These are phyloP conservation scores for Geotrichum aggregatum DNA, from an alignment of 1,139 yeast genomes.

Conservation along the genomic window DNA sequence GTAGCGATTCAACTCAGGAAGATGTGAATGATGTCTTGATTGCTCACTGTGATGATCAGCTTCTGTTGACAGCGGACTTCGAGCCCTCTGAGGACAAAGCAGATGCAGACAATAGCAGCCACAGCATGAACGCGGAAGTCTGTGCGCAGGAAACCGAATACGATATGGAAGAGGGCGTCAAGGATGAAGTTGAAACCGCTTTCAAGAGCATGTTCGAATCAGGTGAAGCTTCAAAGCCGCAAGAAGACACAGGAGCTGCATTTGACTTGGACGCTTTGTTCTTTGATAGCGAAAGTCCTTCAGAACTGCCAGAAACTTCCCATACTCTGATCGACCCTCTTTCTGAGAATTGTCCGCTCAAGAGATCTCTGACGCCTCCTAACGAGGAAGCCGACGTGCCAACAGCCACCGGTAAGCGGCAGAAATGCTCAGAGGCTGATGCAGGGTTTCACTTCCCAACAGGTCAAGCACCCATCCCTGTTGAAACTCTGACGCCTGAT, in stretches of 20 bases:
- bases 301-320: neutral
- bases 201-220: neutral
- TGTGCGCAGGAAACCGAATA: too few species aligned
- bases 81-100: neutral
- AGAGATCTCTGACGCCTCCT: constrained; percentile 6
- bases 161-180: too few species aligned
- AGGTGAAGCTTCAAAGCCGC: neutral
- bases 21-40: constrained; percentile 1
- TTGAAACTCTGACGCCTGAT: constrained; percentile 16
- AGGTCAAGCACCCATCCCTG: neutral
- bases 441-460: constrained; percentile 4
- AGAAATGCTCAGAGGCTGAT: neutral
- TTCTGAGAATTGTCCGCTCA: neutral
- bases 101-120: too few species aligned
- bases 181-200: neutral
- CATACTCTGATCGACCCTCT: neutral
- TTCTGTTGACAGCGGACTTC: neutral
- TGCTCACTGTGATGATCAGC: neutral
- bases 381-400: neutral
- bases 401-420: neutral
- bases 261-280: constrained; percentile 17
- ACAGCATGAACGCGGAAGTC: too few species aligned
- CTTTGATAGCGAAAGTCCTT: constrained; percentile 4
- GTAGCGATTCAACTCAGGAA: neutral
- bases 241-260: constrained; percentile 4